Percentiles rank a stretch among this genome's conserved stretches.
phyloP scores from a whole-genome alignment of 495 filamentous ascomycete genomes.

The Sabuloglossum arenarium region DNA sequence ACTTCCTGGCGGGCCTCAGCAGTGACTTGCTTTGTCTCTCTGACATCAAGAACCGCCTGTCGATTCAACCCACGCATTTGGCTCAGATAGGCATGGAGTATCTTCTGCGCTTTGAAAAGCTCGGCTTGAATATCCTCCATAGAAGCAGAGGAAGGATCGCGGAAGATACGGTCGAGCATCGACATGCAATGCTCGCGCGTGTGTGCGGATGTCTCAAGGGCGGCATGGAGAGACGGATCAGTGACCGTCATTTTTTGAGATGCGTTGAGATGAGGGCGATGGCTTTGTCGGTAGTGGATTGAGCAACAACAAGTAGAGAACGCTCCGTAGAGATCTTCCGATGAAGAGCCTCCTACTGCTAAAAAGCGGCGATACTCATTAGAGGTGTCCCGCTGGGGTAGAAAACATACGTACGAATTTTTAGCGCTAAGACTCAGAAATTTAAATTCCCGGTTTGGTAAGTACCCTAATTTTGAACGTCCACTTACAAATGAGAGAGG shows the following conservation, averaged over 20 bases:
- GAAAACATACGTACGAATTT: too few species aligned
- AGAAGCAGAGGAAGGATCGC: conserved; percentile 15
- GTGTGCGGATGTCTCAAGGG: conserved; percentile 45
- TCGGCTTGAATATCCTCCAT: conserved; percentile 33
- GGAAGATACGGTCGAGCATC: conserved; percentile 29
- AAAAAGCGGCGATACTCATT: too few species aligned
- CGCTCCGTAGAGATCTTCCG: too few species aligned
- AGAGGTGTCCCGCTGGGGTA: too few species aligned
- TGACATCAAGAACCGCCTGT: conserved; percentile 53
- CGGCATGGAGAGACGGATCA: conserved; percentile 47
- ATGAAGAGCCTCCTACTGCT: too few species aligned
- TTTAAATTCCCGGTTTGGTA: too few species aligned
- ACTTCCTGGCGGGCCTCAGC: conserved; percentile 78
- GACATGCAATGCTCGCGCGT: conserved; percentile 51
- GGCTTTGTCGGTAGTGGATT: too few species aligned
- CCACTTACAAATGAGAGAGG: too few species aligned
- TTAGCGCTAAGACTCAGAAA: too few species aligned
- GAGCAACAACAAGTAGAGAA: too few species aligned
- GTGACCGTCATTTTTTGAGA: conserved; percentile 11
- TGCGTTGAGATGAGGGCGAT: background rate
- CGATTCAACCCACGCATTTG: conserved; percentile 70
- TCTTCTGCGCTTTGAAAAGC: conserved; percentile 57
- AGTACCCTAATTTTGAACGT: too few species aligned
- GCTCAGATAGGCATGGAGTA: conserved; percentile 56
- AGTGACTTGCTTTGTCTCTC: conserved; percentile 71